These are phyloP conservation scores for Dactylorhiza incarnata DNA, from an alignment of 106 monocot genomes.

Conservation along the genomic window DNA sequence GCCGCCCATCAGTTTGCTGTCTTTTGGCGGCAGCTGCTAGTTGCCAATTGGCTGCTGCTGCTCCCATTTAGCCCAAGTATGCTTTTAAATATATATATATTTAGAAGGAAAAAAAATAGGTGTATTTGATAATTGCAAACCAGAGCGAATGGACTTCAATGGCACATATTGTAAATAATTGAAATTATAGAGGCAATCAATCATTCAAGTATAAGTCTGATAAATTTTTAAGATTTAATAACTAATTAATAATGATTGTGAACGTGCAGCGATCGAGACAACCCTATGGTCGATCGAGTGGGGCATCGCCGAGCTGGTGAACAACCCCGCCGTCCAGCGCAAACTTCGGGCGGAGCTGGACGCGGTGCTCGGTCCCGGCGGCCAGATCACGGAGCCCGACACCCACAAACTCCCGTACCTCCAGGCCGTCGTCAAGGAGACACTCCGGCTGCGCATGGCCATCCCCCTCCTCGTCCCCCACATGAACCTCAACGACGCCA, in stretches of 20 bases:
- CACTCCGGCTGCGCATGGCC: slow-evolving; percentile 67
- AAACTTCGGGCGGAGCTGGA: slow-evolving; percentile 44
- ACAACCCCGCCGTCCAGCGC: slow-evolving; percentile 47
- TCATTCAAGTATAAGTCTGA: background rate
- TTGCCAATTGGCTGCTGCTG: too few relatives aligned
- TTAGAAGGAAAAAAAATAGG: background rate
- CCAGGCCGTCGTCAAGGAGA: slow-evolving; percentile 59
- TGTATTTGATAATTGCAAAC: too few relatives aligned
- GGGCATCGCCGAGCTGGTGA: slow-evolving; percentile 65
- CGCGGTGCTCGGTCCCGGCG: slow-evolving; percentile 46
- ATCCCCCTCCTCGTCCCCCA: slow-evolving; percentile 76
- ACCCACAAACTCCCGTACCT: slow-evolving; percentile 55
- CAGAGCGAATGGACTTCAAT: too few relatives aligned
- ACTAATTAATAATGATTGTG: background rate
- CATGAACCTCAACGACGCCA: slow-evolving; percentile 63
- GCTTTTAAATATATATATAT: too few relatives aligned
- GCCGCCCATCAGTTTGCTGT: too few relatives aligned
- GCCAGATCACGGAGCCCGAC: slow-evolving; percentile 58
- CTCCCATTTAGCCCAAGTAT: too few relatives aligned
- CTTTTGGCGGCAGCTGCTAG: too few relatives aligned
- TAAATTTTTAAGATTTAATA: background rate
- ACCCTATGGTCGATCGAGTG: slow-evolving; percentile 62
- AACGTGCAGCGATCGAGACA: slow-evolving; percentile 43
- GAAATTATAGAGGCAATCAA: background rate
- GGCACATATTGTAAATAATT: background rate